Evolutionary conservation across 176 grass and related monocot genomes (phyloP), one percentile per base, ranked within the genome.

Genomic region (Oryza meyeriana): DNA sequence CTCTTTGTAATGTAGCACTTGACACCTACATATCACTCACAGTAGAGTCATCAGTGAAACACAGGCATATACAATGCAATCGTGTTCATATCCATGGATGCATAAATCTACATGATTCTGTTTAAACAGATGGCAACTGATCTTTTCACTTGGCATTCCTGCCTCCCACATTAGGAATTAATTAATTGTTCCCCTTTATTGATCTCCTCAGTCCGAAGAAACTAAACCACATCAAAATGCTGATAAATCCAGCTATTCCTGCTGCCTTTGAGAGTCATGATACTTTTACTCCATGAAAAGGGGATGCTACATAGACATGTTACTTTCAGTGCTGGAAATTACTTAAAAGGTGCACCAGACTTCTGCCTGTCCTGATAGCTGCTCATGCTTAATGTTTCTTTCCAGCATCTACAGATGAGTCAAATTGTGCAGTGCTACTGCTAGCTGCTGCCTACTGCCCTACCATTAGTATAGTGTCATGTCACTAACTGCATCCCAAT

Each of bases 281-380:
- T 64, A 64, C 28, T 71, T 18, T 28, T 45, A 57, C 68, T 70
- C 26, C 73, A 58, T 69, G 29, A 64, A 47, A 58, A 69, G 32
- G 7, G 22, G 8, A 11, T 24, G 48, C 30, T 55, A 26, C 26
- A 55, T 38, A 83, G 29, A 71, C 34, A 40, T 72, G 27, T 65
- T 45, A 71, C 47, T 86, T 86, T 82, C 66, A 45, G 66, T 61
- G 64, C 71, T 76, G 68, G 67, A 72, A 74, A 85, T 89, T 75
- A 71, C 24, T 47, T 82, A 7, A 38, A 66, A 68, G 50, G 86
- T 72, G 44, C 12, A 9, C 26, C 22, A 12, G 59, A 72, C 44
- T 72, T 47, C 69, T 5, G 1, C 25, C 71, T 71, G 24, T 9
- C 71, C 22, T 72, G 50, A 55, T 55, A 55, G 57, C 40, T 64